Conservation (phyloP, 208 protist species). For the Crithidia sp. region DNA sequence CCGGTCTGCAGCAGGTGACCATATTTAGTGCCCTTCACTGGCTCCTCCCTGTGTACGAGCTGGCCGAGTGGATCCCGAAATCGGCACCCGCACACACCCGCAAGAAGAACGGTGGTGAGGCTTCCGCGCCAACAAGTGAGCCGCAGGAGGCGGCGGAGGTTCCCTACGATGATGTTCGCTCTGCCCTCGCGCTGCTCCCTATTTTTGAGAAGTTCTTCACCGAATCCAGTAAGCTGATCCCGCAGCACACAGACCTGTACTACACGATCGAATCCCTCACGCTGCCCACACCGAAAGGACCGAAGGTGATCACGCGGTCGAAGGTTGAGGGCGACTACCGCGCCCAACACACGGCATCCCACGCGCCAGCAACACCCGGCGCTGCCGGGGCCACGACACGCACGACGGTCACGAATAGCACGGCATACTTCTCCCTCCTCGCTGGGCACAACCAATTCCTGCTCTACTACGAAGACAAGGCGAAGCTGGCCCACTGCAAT, state of each 20-base stretch:
- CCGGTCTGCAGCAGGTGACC: conserved; percentile 32
- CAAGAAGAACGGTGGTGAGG: neutral
- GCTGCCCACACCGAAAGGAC: conserved; percentile 71
- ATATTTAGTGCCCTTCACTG: conserved; percentile 63
- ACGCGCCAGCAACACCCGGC: conserved; percentile 17
- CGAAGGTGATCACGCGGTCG: conserved; percentile 57
- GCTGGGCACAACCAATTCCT: conserved; percentile 77
- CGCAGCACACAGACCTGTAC: conserved; percentile 50
- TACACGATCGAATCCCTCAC: conserved; percentile 58
- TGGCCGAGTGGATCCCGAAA: conserved; percentile 53
- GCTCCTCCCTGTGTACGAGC: conserved; percentile 61
- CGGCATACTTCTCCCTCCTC: conserved; percentile 68
- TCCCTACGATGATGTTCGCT: conserved; percentile 30
- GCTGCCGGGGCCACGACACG: conserved; percentile 22
- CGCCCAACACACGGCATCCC: conserved; percentile 11
- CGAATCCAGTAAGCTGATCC: conserved; percentile 51
- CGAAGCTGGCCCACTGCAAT: conserved; percentile 55
- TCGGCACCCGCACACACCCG: neutral
- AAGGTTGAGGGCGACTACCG: conserved; percentile 61
- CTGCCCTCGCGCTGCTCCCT: conserved; percentile 43
- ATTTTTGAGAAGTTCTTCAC: conserved; percentile 63
- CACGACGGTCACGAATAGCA: conserved; percentile 54
- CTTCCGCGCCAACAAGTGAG: neutral
- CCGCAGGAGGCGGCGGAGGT: conserved; percentile 4
- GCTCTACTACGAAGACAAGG: conserved; percentile 60